Conservation (phyloP, 345 rosid species). For the Aurinia saxatilis region DNA sequence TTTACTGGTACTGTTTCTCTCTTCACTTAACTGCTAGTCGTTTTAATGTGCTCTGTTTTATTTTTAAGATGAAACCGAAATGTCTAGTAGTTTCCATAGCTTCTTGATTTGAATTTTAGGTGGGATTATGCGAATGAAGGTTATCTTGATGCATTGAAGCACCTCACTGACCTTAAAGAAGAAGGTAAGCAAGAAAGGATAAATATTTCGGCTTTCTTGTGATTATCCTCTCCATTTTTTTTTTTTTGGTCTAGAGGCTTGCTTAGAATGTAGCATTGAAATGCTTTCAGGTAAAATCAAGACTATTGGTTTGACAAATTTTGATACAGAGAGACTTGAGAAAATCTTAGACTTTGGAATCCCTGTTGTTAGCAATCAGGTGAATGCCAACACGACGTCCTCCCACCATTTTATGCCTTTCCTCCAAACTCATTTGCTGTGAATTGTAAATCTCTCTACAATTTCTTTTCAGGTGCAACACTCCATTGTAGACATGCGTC, state of each 20-base stretch:
- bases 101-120: no score
- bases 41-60: no score
- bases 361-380: conserved; percentile 98
- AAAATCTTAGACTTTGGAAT: conserved; percentile 80
- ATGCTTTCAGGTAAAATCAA: conserved; percentile 70
- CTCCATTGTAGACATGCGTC: conserved; percentile 93
- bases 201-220: no score
- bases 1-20: conserved; percentile 45
- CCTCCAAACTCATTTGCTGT: not conserved
- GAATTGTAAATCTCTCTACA: conserved; percentile 1
- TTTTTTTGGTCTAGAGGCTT: conserved; percentile 2
- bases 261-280: conserved; percentile 8
- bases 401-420: no score
- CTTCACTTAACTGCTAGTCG: not conserved
- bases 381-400: no score
- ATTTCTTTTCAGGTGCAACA: conserved; percentile 69
- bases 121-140: no score
- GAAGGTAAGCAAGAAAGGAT: no score
- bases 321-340: conserved; percentile 79
- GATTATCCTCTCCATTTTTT: no score
- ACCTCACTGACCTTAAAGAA: no score
- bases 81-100: no score
- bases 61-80: no score
- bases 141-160: no score
- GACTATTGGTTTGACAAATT: conserved; percentile 90